Percentiles rank a stretch among this genome's conserved stretches.
phyloP scores from a whole-genome alignment of 495 filamentous ascomycete species.

The Annulohypoxylon nitens region DNA sequence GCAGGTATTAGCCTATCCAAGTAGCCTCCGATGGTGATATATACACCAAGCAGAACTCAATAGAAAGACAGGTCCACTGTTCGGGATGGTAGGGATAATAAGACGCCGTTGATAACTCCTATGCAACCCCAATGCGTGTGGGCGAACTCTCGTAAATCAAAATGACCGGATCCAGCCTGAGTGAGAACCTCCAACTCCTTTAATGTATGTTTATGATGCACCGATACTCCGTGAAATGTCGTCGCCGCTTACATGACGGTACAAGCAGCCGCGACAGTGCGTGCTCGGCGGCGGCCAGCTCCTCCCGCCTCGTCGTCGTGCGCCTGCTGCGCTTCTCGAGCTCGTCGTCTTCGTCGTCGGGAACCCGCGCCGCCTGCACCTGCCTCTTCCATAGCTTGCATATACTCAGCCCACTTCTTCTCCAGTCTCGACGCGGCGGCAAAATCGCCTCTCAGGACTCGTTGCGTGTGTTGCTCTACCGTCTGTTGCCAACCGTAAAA shows the following conservation, averaged over 20 bases:
- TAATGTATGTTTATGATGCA: constrained; percentile 30
- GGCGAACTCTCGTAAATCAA: constrained; percentile 11
- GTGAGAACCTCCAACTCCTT: constrained; percentile 26
- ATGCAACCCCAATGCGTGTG: constrained; percentile 1
- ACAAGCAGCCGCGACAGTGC: constrained; percentile 65
- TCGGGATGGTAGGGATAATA: constrained; percentile 8
- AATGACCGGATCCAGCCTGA: constrained; percentile 20
- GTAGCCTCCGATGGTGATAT: constrained; percentile 2
- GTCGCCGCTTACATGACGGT: constrained; percentile 64
- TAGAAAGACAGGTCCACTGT: constrained; percentile 3
- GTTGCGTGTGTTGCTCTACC: constrained; percentile 89
- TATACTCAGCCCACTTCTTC: constrained; percentile 92
- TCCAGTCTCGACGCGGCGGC: constrained; percentile 78
- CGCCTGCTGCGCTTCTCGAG: constrained; percentile 79
- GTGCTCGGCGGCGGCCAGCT: constrained; percentile 65
- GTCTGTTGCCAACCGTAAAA: constrained; percentile 97
- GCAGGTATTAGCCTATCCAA: background rate
- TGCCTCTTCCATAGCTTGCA: constrained; percentile 90
- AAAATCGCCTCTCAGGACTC: constrained; percentile 81
- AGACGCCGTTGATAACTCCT: constrained; percentile 28
- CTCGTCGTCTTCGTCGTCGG: constrained; percentile 77
- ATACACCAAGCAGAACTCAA: constrained; percentile 8
- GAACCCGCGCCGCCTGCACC: constrained; percentile 70
- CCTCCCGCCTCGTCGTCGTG: constrained; percentile 84
- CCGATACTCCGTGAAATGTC: constrained; percentile 18